Evolutionary conservation across 2,329 filamentous ascomycete genomes (phyloP).

Genomic region (Cordyceps cateniannulata): DNA sequence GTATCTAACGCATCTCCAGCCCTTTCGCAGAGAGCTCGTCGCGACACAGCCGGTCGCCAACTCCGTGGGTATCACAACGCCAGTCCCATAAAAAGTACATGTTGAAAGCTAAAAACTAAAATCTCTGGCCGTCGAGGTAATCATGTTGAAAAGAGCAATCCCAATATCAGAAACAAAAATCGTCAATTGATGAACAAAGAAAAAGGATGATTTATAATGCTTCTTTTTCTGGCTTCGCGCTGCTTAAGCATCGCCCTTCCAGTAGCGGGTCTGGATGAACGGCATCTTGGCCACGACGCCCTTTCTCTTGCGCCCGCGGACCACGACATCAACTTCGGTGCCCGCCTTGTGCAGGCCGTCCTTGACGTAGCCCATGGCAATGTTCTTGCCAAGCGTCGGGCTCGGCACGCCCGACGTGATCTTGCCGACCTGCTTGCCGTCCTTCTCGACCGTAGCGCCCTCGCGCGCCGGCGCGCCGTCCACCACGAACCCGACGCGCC

Average conservation of each 20-base stretch:
- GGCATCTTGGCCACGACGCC: slow-evolving; percentile 83
- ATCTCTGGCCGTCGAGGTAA: not conserved
- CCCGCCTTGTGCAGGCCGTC: slow-evolving; percentile 77
- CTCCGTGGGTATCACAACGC: not conserved
- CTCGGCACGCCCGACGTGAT: slow-evolving; percentile 89
- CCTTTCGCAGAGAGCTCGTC: not conserved
- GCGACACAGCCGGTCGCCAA: not conserved
- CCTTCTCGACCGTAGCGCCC: slow-evolving; percentile 69
- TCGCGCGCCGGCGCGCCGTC: slow-evolving; percentile 86
- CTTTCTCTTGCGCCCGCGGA: slow-evolving; percentile 69
- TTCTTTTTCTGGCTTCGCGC: not conserved
- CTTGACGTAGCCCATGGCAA: slow-evolving; percentile 90
- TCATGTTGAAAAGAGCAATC: not conserved
- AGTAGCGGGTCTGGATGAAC: slow-evolving; percentile 76
- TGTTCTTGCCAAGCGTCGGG: slow-evolving; percentile 80
- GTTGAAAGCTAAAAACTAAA: slow-evolving; percentile 11
- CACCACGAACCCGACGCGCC: slow-evolving; percentile 75
- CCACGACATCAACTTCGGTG: slow-evolving; percentile 70
- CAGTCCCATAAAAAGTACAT: slow-evolving; percentile 11
- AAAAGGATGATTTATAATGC: not conserved
- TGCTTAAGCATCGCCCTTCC: slow-evolving; percentile 33
- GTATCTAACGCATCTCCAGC: not conserved
- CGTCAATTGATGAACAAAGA: slow-evolving; percentile 8
- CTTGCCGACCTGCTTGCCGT: slow-evolving; percentile 63
- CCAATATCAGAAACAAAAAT: not conserved